Percentiles rank a stretch among this genome's conserved stretches.
phyloP scores from a whole-genome alignment of 768 basidiomycete genomes.

The Psilocybe subaeruginosa region DNA sequence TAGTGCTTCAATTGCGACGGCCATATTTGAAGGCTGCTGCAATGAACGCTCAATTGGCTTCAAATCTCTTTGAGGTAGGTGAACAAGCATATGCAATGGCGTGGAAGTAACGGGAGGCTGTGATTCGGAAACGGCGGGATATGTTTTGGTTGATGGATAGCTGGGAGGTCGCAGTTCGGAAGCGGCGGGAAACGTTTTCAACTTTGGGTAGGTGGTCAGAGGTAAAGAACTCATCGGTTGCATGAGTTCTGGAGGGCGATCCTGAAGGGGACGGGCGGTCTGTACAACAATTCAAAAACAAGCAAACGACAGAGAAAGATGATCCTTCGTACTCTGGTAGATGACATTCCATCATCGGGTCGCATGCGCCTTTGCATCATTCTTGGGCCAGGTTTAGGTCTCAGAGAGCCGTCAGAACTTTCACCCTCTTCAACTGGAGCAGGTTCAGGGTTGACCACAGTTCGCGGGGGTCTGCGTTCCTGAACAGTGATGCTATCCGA shows the following conservation, averaged over 20 bases:
- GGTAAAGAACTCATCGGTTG: neutral
- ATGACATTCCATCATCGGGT: constrained; percentile 35
- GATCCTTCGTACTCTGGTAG: constrained; percentile 19
- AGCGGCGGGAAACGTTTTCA: neutral
- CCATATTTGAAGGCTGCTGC: constrained; percentile 11
- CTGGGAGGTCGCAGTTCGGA: neutral
- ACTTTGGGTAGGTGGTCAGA: neutral
- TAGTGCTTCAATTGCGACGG: neutral
- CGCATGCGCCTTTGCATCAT: constrained; percentile 35
- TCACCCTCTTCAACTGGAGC: constrained; percentile 28
- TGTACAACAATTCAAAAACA: constrained; percentile 1
- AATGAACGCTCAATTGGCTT: constrained; percentile 12
- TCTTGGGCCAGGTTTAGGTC: constrained; percentile 13
- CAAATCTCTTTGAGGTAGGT: constrained; percentile 24
- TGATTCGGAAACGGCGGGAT: constrained; percentile 2
- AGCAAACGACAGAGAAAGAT: constrained; percentile 1
- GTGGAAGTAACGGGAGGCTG: constrained; percentile 13
- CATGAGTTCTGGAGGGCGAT: constrained; percentile 1
- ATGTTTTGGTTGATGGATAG: neutral
- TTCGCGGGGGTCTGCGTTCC: constrained; percentile 18
- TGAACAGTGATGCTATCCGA: constrained; percentile 20
- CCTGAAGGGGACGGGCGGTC: constrained; percentile 6
- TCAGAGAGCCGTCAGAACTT: constrained; percentile 35
- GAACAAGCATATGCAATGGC: constrained; percentile 18
- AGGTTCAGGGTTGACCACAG: constrained; percentile 11